These are phyloP conservation scores for Hyphopichia fennica DNA, from an alignment of 1,139 yeast species.

Conservation along the genomic window DNA sequence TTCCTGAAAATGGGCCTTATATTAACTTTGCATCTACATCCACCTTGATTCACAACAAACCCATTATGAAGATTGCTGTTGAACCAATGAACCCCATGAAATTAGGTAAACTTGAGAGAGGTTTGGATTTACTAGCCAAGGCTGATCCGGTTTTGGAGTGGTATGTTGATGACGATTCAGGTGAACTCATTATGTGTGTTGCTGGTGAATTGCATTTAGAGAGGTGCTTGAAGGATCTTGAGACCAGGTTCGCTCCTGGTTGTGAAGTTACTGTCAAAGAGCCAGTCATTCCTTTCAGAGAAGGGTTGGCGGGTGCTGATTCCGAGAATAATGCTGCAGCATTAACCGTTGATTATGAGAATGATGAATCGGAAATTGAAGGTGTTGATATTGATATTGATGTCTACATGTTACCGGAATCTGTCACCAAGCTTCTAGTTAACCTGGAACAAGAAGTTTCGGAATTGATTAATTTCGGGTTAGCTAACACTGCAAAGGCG, in stretches of 20 bases:
- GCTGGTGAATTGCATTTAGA: conserved; percentile 97
- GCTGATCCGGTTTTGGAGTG: conserved; percentile 95
- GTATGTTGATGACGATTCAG: conserved; percentile 75
- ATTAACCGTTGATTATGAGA: conserved; percentile 17
- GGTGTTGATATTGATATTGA: conserved; percentile 53
- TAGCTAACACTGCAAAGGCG: conserved; percentile 13
- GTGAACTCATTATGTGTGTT: conserved; percentile 87
- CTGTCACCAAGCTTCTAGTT: conserved; percentile 50
- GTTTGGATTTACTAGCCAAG: conserved; percentile 73
- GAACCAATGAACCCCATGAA: conserved; percentile 90
- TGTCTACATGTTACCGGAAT: conserved; percentile 58
- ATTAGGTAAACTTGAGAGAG: conserved; percentile 72
- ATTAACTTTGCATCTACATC: conserved; percentile 67
- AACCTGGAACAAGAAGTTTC: conserved; percentile 42
- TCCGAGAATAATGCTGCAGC: conserved; percentile 11
- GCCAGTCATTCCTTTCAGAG: conserved; percentile 94
- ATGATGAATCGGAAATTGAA: conserved; percentile 31
- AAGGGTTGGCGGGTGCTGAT: conserved; percentile 58
- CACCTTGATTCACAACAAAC: conserved; percentile 61
- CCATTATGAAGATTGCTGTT: conserved; percentile 90
- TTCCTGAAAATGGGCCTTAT: conserved; percentile 53
- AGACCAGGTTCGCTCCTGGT: conserved; percentile 84
- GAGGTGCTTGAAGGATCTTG: conserved; percentile 83
- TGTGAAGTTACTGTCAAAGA: conserved; percentile 83
- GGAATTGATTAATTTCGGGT: conserved; percentile 19